Conservation (phyloP, 139 green algal species). For the Micractinium conductrix region DNA sequence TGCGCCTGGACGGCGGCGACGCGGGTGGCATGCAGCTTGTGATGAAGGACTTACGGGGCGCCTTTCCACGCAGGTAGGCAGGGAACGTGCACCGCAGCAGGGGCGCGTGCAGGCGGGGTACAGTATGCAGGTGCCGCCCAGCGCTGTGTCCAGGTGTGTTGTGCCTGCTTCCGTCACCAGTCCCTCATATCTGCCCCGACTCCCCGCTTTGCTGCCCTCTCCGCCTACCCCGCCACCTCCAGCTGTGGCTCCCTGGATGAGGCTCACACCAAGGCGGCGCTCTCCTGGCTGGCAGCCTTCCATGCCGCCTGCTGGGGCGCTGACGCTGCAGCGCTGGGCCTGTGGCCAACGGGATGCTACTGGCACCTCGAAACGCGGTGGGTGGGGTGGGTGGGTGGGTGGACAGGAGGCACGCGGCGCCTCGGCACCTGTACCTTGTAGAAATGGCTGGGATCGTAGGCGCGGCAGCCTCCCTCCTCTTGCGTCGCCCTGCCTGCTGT, state of each 20-base stretch:
- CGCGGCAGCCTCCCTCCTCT: too few relatives aligned
- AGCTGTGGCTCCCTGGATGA: constrained; percentile 31
- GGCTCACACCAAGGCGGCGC: constrained; percentile 33
- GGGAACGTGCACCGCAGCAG: neutral
- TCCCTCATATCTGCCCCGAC: too few relatives aligned
- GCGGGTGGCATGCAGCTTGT: constrained; percentile 36
- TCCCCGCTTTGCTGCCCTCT: neutral
- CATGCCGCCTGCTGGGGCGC: constrained; percentile 51
- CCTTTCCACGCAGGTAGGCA: constrained; percentile 13
- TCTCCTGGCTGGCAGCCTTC: constrained; percentile 56
- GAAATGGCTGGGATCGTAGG: too few relatives aligned
- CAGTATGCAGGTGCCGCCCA: neutral
- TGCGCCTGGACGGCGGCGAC: neutral
- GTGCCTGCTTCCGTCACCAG: neutral
- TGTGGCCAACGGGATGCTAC: constrained; percentile 45
- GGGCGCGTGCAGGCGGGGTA: neutral
- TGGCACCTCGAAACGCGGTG: constrained; percentile 62
- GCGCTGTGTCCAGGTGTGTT: neutral
- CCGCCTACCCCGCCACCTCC: neutral
- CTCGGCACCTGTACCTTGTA: neutral
- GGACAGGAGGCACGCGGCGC: too few relatives aligned
- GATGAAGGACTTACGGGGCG: constrained; percentile 29
- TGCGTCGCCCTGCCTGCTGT: too few relatives aligned
- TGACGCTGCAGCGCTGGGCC: neutral
- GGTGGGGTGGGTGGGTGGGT: too few relatives aligned